A percentile compares a stretch with the other conserved stretches of the same genome.
These are phyloP conservation scores for Verticillium albo-atrum DNA, from an alignment of 2,329 filamentous ascomycete species.

Conservation along the genomic window DNA sequence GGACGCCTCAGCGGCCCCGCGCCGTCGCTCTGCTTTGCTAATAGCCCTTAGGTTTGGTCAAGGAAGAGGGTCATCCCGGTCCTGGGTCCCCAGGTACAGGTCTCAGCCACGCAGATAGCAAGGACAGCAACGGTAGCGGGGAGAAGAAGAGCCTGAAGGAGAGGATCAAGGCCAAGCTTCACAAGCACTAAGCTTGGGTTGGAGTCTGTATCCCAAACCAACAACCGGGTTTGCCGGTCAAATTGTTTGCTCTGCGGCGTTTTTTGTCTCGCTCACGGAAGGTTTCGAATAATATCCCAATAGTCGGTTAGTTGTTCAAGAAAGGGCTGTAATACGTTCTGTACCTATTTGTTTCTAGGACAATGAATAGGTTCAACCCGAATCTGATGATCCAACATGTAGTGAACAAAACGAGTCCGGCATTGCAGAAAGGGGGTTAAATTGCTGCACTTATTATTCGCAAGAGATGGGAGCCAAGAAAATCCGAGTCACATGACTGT, in stretches of 20 bases:
- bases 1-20: no score
- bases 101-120: conserved; percentile 23
- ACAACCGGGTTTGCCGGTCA: background rate
- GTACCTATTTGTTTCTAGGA: background rate
- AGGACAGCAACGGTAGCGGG: conserved; percentile 18
- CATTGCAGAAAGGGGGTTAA: no score
- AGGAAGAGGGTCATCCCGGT: conserved; percentile 36
- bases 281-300: background rate
- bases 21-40: background rate
- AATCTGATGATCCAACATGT: no score
- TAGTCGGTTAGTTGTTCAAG: no score
- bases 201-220: background rate
- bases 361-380: no score
- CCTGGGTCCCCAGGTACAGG: conserved; percentile 17
- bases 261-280: background rate
- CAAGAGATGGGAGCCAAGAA: background rate
- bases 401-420: no score
- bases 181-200: conserved; percentile 34
- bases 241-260: background rate
- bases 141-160: conserved; percentile 52
- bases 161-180: conserved; percentile 67
- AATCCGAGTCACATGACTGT: background rate
- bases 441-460: background rate
- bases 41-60: conserved; percentile 41
- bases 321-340: background rate